Base-by-base conservation (phyloP, 768 basidiomycete genomes). In the Boletus insuetus region DNA sequence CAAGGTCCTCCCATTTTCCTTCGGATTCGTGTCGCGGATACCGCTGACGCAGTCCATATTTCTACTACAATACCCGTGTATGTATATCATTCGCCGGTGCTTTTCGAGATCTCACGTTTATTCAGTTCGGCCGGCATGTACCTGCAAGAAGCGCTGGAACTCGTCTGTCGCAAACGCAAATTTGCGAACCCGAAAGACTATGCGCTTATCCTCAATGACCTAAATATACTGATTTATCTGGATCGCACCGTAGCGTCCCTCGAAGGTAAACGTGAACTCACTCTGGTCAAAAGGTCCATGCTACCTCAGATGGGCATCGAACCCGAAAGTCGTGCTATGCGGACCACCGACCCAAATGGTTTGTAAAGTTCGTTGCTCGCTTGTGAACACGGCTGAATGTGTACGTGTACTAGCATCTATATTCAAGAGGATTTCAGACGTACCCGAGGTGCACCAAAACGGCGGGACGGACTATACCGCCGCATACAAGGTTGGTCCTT, bases 201-300 rank as follows among this genome's bases (percentile, higher is more conserved):
- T 73, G 91, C 91, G 2, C 79, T 98, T 20, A 74, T 95, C 39
- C 73, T 89, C 44, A 70, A 71, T 13, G 69, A 76, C 13, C 77
- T 78, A 1, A 86, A 84, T 54, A 86, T 96, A 39, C 73, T 93
- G 51, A 86, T 94, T 32, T 95, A 95, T 26, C 80, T 98, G 29
- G 97, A 98, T 69, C 82, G 95, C 19, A 98, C 97, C 0, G 96
- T 98, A n/a, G 93, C 92, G 35, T 94, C 91, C 73, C 74, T 98
- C 64, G 89, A 92, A 68, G 94, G 93, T 6, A 90, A 89, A 64
- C 79, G 84, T 13, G 90, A 95, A 61, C 77, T 98, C 17, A 80
- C 87, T 12, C 78, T 98, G 13, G 85, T 94, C 52, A 89, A 88
- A 71, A 78, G 84, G 63, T 85, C 81, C 54, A 88, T 86, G 81